These are phyloP conservation scores for Rhizopogon salebrosus DNA, from an alignment of 768 basidiomycete species.

Conservation along the genomic window DNA sequence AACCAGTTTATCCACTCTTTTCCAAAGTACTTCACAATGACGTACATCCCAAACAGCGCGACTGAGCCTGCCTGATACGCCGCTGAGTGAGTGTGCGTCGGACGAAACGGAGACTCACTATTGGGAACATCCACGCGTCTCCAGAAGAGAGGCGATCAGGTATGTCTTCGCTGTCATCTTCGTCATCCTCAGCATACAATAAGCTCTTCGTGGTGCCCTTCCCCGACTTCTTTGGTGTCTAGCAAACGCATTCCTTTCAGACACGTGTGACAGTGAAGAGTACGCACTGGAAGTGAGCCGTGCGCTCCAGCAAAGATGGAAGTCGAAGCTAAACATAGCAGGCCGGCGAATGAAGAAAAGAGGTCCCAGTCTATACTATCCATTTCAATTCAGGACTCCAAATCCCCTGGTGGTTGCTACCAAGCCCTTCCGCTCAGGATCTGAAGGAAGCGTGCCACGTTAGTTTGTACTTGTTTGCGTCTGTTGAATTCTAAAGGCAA, in stretches of 20 bases:
- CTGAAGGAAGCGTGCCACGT: neutral
- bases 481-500: constrained; percentile 14
- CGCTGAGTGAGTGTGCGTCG: neutral
- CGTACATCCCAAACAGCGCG: constrained; percentile 63
- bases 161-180: constrained; percentile 56
- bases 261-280: too few species aligned
- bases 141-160: constrained; percentile 54
- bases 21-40: constrained; percentile 70
- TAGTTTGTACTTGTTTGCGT: constrained; percentile 11
- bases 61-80: constrained; percentile 59
- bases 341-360: constrained; percentile 62
- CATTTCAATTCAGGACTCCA: constrained; percentile 8
- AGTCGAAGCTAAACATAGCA: constrained; percentile 57
- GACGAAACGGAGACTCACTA: constrained; percentile 41
- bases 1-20: constrained; percentile 81
- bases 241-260: neutral
- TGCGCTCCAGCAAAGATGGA: constrained; percentile 69
- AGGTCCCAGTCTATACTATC: constrained; percentile 46
- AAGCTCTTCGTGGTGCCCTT: neutral
- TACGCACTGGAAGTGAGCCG: constrained; percentile 61
- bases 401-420: neutral
- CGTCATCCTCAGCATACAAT: constrained; percentile 38
- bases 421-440: neutral
- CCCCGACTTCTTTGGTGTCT: neutral
- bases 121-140: constrained; percentile 74